These are phyloP conservation scores for Penicillium polonicum DNA, from an alignment of 2,329 filamentous ascomycete species.

Conservation along the genomic window DNA sequence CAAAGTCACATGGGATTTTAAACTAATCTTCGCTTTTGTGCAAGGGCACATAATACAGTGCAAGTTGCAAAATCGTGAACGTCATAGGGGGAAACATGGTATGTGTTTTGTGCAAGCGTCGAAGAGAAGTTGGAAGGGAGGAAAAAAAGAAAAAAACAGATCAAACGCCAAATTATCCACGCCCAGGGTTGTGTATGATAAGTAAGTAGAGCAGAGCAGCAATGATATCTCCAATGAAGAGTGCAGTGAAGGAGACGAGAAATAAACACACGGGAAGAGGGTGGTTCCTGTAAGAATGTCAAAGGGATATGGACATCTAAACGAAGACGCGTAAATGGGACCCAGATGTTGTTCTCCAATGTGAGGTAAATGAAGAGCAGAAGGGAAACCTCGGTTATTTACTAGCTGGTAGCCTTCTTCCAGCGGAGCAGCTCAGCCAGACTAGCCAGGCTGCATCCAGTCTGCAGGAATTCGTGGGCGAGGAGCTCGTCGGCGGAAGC, in stretches of 20 bases:
- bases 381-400: constrained; percentile 10
- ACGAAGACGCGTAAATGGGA: constrained; percentile 29
- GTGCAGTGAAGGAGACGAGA: not conserved
- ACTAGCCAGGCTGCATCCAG: constrained; percentile 79
- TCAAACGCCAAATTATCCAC: constrained; percentile 35
- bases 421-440: constrained; percentile 82
- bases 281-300: constrained; percentile 24
- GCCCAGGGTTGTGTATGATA: constrained; percentile 27
- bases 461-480: constrained; percentile 89
- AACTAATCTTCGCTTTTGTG: constrained; percentile 16
- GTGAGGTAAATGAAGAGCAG: constrained; percentile 14
- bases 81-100: constrained; percentile 12
- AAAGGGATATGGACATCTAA: constrained; percentile 23
- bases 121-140: not conserved
- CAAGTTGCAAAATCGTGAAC: constrained; percentile 14
- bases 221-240: constrained; percentile 2
- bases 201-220: not conserved
- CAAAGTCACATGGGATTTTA: constrained; percentile 6
- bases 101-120: constrained; percentile 17
- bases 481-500: constrained; percentile 88
- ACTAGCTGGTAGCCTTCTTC: constrained; percentile 47
- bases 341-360: constrained; percentile 34
- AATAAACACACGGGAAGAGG: not conserved
- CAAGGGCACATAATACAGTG: constrained; percentile 14
- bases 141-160: constrained; percentile 3